Conservation (phyloP, 148 eudicot species). For the Beta vulgaris region DNA sequence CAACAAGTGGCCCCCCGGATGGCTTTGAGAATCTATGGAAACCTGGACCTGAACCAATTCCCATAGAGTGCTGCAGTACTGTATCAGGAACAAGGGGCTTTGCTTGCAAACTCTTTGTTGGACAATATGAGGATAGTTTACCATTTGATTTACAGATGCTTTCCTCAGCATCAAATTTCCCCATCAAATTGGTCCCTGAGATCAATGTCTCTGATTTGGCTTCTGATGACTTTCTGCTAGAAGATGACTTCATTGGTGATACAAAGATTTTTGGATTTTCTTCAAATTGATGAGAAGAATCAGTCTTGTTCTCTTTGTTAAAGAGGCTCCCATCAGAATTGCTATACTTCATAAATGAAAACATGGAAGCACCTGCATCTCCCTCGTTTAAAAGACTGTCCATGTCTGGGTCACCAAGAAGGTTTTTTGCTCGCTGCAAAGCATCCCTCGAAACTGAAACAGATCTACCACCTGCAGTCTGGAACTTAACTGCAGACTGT, state of each 20-base stretch:
- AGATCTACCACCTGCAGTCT: constrained; percentile 88
- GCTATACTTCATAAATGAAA: constrained; percentile 34
- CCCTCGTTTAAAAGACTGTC: constrained; percentile 45
- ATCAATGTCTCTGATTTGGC: constrained; percentile 30
- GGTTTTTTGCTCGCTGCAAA: constrained; percentile 77
- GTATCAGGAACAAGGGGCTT: constrained; percentile 16
- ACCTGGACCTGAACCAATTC: constrained; percentile 30
- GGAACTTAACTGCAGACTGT: constrained; percentile 70
- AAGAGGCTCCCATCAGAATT: constrained; percentile 22
- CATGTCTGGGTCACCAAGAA: constrained; percentile 76
- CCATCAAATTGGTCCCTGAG: constrained; percentile 58
- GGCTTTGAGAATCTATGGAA: constrained; percentile 33
- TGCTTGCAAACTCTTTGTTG: constrained; percentile 26
- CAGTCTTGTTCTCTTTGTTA: constrained; percentile 25
- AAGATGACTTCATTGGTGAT: constrained; percentile 54
- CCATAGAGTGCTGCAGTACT: constrained; percentile 12
- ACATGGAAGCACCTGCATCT: constrained; percentile 37
- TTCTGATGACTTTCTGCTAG: constrained; percentile 32
- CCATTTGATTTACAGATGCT: constrained; percentile 24
- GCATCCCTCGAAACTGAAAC: constrained; percentile 86
- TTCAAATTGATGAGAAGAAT: constrained; percentile 32
- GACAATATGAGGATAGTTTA: constrained; percentile 21
- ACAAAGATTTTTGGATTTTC: constrained; percentile 45
- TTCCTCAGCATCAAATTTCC: constrained; percentile 64
- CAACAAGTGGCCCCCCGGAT: constrained; percentile 43